Percentiles rank a stretch among this genome's conserved stretches.
Conservation (phyloP, 495 filamentous ascomycete species). For the Tuber borchii region DNA sequence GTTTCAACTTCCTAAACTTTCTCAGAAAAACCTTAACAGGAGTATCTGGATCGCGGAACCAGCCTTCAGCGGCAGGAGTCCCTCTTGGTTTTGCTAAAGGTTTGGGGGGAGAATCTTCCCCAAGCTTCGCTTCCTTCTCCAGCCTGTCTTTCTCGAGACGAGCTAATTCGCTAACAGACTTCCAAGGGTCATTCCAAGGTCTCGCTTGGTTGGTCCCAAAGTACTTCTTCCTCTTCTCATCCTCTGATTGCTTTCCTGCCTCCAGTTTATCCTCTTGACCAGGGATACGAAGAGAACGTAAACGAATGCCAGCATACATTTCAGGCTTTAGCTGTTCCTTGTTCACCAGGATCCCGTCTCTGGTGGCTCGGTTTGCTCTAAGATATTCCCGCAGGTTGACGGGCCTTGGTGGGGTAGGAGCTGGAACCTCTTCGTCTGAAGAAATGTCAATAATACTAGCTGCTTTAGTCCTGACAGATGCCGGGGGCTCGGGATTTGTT, state of each 20-base stretch:
- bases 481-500: neutral
- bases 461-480: neutral
- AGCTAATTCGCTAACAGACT: neutral
- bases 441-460: neutral
- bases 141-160: neutral
- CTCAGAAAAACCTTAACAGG: slow-evolving; percentile 32
- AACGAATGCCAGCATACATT: slow-evolving; percentile 31
- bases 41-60: slow-evolving; percentile 37
- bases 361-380: neutral
- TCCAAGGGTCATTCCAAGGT: slow-evolving; percentile 2
- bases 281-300: slow-evolving; percentile 26
- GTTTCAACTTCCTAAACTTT: slow-evolving; percentile 25
- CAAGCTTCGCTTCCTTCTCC: neutral
- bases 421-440: neutral
- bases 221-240: slow-evolving; percentile 28
- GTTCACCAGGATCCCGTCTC: neutral
- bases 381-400: neutral
- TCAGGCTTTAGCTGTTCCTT: slow-evolving; percentile 8
- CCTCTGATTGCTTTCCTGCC: slow-evolving; percentile 18
- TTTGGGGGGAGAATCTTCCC: neutral
- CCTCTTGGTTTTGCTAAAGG: neutral
- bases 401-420: neutral
- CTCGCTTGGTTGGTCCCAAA: slow-evolving; percentile 18
- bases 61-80: slow-evolving; percentile 9
- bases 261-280: slow-evolving; percentile 25